Conservation (phyloP, 768 basidiomycete species). For the Lentinula detonsa region DNA sequence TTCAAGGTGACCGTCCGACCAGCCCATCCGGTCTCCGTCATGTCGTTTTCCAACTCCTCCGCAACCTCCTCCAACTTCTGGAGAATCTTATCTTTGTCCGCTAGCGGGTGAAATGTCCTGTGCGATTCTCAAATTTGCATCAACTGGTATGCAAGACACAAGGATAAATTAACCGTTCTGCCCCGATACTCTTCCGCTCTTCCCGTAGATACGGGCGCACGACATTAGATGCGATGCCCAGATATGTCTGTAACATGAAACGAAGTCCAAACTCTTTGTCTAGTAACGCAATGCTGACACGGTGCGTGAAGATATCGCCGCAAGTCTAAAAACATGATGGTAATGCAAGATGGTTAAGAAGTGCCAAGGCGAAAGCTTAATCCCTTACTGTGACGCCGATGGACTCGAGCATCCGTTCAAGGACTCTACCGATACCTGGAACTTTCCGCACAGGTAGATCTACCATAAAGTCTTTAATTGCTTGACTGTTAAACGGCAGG, state of each 20-base stretch:
- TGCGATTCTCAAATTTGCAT: background rate
- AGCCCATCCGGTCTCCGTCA: slow-evolving; percentile 73
- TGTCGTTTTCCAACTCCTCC: slow-evolving; percentile 74
- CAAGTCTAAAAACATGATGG: slow-evolving; percentile 52
- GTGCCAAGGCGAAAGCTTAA: background rate
- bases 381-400: slow-evolving; percentile 72
- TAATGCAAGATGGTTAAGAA: background rate
- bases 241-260: slow-evolving; percentile 71
- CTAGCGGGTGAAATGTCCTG: slow-evolving; percentile 74
- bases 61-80: slow-evolving; percentile 78
- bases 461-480: slow-evolving; percentile 71
- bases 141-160: background rate
- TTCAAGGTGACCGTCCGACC: slow-evolving; percentile 90
- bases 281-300: slow-evolving; percentile 72
- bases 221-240: slow-evolving; percentile 82
- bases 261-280: slow-evolving; percentile 81
- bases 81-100: slow-evolving; percentile 60
- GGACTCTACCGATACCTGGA: slow-evolving; percentile 87
- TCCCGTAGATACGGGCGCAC: slow-evolving; percentile 74
- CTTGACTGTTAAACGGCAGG: slow-evolving; percentile 56
- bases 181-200: slow-evolving; percentile 88
- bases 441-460: slow-evolving; percentile 82
- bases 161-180: slow-evolving; percentile 57
- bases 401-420: slow-evolving; percentile 80
- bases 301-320: slow-evolving; percentile 78